A percentile compares a stretch with the other conserved stretches of the same genome.
Conservation (phyloP, 495 filamentous ascomycete genomes). For the Penicillium flavigenum region DNA sequence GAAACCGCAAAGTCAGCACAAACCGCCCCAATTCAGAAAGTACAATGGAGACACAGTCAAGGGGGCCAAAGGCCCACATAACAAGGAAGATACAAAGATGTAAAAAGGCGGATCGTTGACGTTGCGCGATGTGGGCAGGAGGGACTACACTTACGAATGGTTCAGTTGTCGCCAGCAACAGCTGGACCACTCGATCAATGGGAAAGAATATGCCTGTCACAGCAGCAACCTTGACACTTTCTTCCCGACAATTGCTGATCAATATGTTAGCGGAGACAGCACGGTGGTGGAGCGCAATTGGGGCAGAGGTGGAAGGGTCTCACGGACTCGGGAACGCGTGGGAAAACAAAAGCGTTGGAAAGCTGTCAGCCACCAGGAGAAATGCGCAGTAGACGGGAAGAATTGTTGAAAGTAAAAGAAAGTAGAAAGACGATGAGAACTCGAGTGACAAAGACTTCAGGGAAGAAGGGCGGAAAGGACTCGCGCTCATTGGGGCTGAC, state of each 20-base stretch:
- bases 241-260: slow-evolving; percentile 26
- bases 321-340: slow-evolving; percentile 30
- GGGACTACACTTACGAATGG: slow-evolving; percentile 10
- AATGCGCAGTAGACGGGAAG: not conserved
- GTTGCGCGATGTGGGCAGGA: slow-evolving; percentile 13
- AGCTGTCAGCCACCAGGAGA: not conserved
- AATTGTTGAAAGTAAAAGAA: slow-evolving; percentile 15
- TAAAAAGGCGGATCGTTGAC: not conserved
- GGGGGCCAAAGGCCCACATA: not conserved
- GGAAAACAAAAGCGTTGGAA: slow-evolving; percentile 11
- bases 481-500: slow-evolving; percentile 20
- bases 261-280: slow-evolving; percentile 17
- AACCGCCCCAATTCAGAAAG: not conserved
- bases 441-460: slow-evolving; percentile 7
- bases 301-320: slow-evolving; percentile 19
- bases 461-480: slow-evolving; percentile 28
- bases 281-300: slow-evolving; percentile 29
- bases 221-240: not conserved
- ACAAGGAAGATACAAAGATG: not conserved
- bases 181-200: slow-evolving; percentile 11
- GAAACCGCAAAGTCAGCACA: slow-evolving; percentile 16
- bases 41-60: not conserved
- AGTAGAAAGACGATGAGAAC: slow-evolving; percentile 14
- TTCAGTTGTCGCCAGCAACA: slow-evolving; percentile 15
- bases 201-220: not conserved